phyloP scores from a whole-genome alignment of 352 stramenopile genomes.

The Phytophthora pseudosyringae region DNA sequence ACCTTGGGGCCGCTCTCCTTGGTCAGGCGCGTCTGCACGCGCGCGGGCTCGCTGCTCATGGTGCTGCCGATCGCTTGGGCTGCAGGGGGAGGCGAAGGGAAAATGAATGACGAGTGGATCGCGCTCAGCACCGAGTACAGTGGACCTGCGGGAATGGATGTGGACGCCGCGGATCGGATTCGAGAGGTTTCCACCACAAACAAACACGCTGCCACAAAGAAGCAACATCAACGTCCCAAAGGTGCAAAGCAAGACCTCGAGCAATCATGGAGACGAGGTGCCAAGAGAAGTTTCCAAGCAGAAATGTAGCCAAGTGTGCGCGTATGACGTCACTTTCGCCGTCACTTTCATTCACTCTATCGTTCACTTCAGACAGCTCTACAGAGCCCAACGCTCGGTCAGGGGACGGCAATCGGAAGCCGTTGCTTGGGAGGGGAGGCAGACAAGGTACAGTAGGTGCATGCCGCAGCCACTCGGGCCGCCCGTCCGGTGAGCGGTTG shows the following conservation, averaged over 20 bases:
- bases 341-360: slow-evolving; percentile 22
- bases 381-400: slow-evolving; percentile 18
- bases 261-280: slow-evolving; percentile 8
- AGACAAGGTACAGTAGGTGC: slow-evolving; percentile 7
- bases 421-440: slow-evolving; percentile 25
- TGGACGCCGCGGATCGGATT: too few relatives aligned
- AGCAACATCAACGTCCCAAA: neutral
- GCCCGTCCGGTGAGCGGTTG: slow-evolving; percentile 31
- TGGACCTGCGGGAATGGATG: neutral
- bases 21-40: slow-evolving; percentile 82
- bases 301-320: neutral
- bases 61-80: neutral
- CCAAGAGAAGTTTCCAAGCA: slow-evolving; percentile 23
- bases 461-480: slow-evolving; percentile 23
- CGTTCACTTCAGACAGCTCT: slow-evolving; percentile 11
- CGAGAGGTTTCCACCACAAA: too few relatives aligned
- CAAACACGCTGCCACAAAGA: neutral
- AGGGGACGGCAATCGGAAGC: slow-evolving; percentile 18
- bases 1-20: slow-evolving; percentile 77
- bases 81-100: slow-evolving; percentile 11
- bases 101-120: slow-evolving; percentile 32
- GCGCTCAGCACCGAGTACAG: neutral
- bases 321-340: neutral
- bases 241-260: neutral
- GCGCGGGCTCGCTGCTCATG: slow-evolving; percentile 48